Evolutionary conservation across 129 eudicot species (phyloP), one percentile per base, ranked within the genome.

Genomic region (Calendula officinalis): DNA sequence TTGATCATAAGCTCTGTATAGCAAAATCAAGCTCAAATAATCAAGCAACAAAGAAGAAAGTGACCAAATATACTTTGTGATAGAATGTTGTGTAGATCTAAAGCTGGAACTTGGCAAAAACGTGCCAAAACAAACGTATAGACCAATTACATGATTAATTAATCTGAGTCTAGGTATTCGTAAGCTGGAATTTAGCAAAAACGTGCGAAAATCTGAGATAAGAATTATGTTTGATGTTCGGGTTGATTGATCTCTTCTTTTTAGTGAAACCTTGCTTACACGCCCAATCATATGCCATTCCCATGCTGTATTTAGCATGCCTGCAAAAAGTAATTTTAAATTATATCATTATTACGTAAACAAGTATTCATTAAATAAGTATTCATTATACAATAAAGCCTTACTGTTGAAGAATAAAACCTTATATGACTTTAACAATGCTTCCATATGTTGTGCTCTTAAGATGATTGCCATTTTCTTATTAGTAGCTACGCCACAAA

Each of bases 121-220:
- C 54, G 14, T 15, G 32, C 11, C 30, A 53, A 9, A 44, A 35
- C 0, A 33, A 12, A 64, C 9, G 6, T 15, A 11, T 37, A 16
- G 57, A 36, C 47, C 38, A 65, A 15, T 10, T 35, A 48, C 58
- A 65, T 37, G 34, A 34, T 32, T 6, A 46, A 27, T 64, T 44
- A 89, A 39, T 89, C 97, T 1, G 94, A 89, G 60, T 77, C 87
- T 67, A 57, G 60, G 13, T 27, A 64, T 17, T 90, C 87, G 13
- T 58, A 41, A 74, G 75, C 77, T 56, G 89, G 77, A 71, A 80
- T 63, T 58, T 65, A 81, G 48, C 78, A 79, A 68, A 77, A 82
- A 66, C 88, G 88, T 47, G 83, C 78, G 47, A 70, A 66, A 15
- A 60, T 56, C 81, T 78, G 39, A 53, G 61, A 63, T 73, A 41